phyloP scores from a whole-genome alignment of 768 basidiomycete species.

The Tricholoma sp. region DNA sequence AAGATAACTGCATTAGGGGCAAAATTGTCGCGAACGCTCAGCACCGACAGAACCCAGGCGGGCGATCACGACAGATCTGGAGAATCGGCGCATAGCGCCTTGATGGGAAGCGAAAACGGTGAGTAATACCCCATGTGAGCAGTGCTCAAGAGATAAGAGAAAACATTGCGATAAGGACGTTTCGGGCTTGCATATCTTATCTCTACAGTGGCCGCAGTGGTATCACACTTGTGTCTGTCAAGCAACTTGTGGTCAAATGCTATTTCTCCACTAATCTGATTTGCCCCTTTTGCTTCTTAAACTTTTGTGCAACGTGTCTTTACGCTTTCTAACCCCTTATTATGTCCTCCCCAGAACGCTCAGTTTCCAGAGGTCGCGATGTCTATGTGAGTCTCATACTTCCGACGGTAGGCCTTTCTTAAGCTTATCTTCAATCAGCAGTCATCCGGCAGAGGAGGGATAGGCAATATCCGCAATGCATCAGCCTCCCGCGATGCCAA shows the following conservation, averaged over 20 bases:
- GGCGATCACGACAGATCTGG: neutral
- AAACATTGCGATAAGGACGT: neutral
- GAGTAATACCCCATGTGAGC: neutral
- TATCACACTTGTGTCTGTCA: neutral
- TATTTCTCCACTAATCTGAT: neutral
- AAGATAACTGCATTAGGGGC: neutral
- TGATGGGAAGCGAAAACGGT: neutral
- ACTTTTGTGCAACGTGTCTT: neutral
- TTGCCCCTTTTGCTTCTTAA: neutral
- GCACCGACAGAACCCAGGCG: neutral
- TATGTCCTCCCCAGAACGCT: slow-evolving; percentile 36
- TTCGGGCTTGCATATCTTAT: slow-evolving; percentile 4
- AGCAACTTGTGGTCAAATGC: neutral
- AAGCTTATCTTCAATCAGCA: slow-evolving; percentile 25
- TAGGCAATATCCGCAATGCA: slow-evolving; percentile 57
- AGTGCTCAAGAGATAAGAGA: neutral
- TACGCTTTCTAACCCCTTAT: neutral
- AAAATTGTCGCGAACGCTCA: neutral
- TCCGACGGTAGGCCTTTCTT: neutral
- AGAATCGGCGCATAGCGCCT: neutral
- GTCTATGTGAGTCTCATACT: slow-evolving; percentile 40
- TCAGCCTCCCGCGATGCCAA: slow-evolving; percentile 42
- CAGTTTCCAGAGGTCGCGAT: slow-evolving; percentile 55
- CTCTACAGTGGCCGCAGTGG: neutral
- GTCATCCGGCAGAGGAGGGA: slow-evolving; percentile 64